Percentiles rank a stretch among this genome's conserved stretches.
Conservation (phyloP, 2,329 filamentous ascomycete species). For the Fusarium hainanense region DNA sequence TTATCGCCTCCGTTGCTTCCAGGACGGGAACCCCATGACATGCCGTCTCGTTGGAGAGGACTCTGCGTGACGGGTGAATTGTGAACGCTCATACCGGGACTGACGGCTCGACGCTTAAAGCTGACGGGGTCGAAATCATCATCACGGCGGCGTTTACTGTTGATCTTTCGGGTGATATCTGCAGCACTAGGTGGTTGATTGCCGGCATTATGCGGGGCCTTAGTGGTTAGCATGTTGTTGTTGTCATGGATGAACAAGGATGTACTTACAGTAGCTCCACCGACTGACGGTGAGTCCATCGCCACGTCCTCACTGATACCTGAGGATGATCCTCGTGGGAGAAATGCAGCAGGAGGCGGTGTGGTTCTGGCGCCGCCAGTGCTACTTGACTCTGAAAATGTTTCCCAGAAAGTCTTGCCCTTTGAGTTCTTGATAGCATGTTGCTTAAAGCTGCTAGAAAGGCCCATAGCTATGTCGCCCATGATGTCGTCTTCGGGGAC, state of each 20-base stretch:
- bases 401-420: slow-evolving; percentile 78
- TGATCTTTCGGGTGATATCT: slow-evolving; percentile 81
- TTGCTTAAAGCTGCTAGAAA: slow-evolving; percentile 78
- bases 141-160: slow-evolving; percentile 85
- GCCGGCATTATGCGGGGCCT: slow-evolving; percentile 47
- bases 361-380: slow-evolving; percentile 63
- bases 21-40: slow-evolving; percentile 78
- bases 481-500: slow-evolving; percentile 77
- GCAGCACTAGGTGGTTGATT: slow-evolving; percentile 70
- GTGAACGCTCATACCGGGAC: slow-evolving; percentile 88
- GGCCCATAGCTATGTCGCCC: slow-evolving; percentile 60
- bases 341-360: slow-evolving; percentile 73
- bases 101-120: slow-evolving; percentile 92
- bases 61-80: slow-evolving; percentile 91
- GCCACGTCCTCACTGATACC: slow-evolving; percentile 75
- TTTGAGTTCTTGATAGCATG: slow-evolving; percentile 78
- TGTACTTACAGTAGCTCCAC: slow-evolving; percentile 50
- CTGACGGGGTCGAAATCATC: slow-evolving; percentile 89
- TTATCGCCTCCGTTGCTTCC: slow-evolving; percentile 69
- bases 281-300: slow-evolving; percentile 74
- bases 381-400: slow-evolving; percentile 75
- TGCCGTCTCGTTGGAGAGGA: slow-evolving; percentile 77
- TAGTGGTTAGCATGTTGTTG: slow-evolving; percentile 31
- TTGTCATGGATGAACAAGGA: slow-evolving; percentile 5
- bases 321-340: slow-evolving; percentile 69